These are phyloP conservation scores for Leishmania mexicana DNA, from an alignment of 208 protist species.

Conservation along the genomic window DNA sequence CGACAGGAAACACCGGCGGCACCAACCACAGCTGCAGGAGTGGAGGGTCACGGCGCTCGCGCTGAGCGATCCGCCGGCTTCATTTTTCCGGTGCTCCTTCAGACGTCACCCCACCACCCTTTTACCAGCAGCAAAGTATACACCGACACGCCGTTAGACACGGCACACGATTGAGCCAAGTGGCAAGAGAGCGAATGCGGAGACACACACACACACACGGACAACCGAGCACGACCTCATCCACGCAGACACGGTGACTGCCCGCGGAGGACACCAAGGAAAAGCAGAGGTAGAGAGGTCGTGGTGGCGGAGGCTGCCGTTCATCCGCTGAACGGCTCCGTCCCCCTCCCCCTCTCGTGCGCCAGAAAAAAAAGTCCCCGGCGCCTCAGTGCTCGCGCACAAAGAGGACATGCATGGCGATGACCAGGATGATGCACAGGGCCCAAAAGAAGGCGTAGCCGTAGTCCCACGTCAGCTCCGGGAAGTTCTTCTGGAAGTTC, in stretches of 20 bases:
- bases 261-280: not conserved
- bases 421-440: constrained; percentile 51
- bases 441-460: constrained; percentile 79
- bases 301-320: no score
- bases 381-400: constrained; percentile 22
- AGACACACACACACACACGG: not conserved
- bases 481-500: constrained; percentile 85
- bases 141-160: not conserved
- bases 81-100: not conserved
- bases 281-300: not conserved
- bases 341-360: not conserved
- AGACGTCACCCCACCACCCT: not conserved
- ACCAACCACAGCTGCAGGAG: not conserved
- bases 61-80: not conserved
- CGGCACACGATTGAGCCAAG: no score
- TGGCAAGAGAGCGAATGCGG: not conserved
- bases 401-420: constrained; percentile 70
- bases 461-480: constrained; percentile 72
- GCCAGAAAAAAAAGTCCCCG: not conserved
- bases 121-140: not conserved
- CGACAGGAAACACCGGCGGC: not conserved
- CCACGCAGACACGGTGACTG: not conserved
- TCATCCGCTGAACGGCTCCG: not conserved
- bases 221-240: not conserved
- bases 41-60: not conserved